phyloP scores from a whole-genome alignment of 1,284 basidiomycete genomes.

The Xerocomus minutiporus region DNA sequence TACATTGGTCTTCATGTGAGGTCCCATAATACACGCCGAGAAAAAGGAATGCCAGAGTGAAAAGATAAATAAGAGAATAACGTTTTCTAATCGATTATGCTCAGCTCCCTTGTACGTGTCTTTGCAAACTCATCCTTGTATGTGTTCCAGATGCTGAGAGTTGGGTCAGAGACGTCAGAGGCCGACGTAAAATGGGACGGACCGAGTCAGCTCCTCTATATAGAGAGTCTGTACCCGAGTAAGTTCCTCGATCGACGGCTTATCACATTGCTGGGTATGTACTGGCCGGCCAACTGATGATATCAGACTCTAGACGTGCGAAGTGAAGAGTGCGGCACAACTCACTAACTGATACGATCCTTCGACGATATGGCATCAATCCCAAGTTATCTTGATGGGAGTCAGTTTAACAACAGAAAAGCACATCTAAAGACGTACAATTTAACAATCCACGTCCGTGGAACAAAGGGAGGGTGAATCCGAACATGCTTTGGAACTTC shows the following conservation, averaged over 20 bases:
- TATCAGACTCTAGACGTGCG: neutral
- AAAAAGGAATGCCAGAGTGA: neutral
- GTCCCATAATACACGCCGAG: neutral
- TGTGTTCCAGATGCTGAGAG: conserved; percentile 82
- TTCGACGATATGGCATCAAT: conserved; percentile 88
- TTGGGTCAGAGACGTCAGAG: neutral
- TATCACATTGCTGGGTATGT: conserved; percentile 69
- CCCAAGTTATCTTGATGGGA: conserved; percentile 72
- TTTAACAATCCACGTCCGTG: conserved; percentile 90
- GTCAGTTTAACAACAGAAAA: neutral
- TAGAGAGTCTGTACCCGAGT: conserved; percentile 80
- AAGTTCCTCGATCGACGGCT: conserved; percentile 80
- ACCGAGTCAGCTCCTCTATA: conserved; percentile 90
- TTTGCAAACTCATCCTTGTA: conserved; percentile 89
- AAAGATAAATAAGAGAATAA: neutral
- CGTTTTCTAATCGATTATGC: conserved; percentile 58
- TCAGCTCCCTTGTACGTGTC: conserved; percentile 65
- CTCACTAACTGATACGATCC: conserved; percentile 92
- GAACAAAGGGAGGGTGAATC: conserved; percentile 95
- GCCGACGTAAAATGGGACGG: conserved; percentile 17
- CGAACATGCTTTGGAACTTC: conserved; percentile 86
- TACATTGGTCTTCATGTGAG: neutral
- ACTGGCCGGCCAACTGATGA: conserved; percentile 82
- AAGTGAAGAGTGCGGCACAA: conserved; percentile 21
- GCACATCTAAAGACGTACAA: conserved; percentile 48